Evolutionary conservation across 106 monocot species (phyloP), one percentile per base, ranked within the genome.

Genomic region (Posidonia australis): DNA sequence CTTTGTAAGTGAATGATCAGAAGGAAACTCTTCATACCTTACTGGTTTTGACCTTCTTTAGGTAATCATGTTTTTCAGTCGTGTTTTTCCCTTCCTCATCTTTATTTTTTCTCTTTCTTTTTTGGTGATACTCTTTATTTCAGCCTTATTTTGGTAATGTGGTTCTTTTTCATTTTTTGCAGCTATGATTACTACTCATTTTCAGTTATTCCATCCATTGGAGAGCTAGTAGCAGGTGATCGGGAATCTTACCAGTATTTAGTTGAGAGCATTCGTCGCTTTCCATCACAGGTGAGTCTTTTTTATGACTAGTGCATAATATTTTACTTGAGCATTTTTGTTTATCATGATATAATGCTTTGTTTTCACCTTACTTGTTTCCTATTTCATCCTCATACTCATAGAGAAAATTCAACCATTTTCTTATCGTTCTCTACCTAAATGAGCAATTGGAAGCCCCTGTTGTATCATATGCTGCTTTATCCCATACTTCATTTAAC

Each of bases 111-210:
- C 7, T 36, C 48, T n/a, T 11, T 63, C 3, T 70, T 36, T 2
- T 4, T 36, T 7, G 2, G 2, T 36, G 2, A 22, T 36, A 36
- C 7, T 36, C 2, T 36, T 36, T 36, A 36, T 36, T 36, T 7
- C 7, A 7, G 7, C 7, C 36, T 36, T 36, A 36, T 36, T 36
- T 7, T 36, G 2, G 36, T 48, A 9, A 48, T 48, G 12, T 48
- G 44, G 44, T 7, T 36, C 7, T 36, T 36, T 36, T 36, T 36
- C 16, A 30, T 21, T 22, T 59, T 77, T 63, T 72, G 54, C 80
- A 94, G 93, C 21, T 94, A 94, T 69, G 93, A 94, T 72, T 82
- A 78, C 67, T 94, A 86, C 63, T 94, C 93, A 28, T 94, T 94
- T 74, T 68, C 73, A 24, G 70, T 94, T 26, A 84, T 94, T 63